Evolutionary conservation across 345 rosid species (phyloP).

Genomic region (Bruguiera parviflora): DNA sequence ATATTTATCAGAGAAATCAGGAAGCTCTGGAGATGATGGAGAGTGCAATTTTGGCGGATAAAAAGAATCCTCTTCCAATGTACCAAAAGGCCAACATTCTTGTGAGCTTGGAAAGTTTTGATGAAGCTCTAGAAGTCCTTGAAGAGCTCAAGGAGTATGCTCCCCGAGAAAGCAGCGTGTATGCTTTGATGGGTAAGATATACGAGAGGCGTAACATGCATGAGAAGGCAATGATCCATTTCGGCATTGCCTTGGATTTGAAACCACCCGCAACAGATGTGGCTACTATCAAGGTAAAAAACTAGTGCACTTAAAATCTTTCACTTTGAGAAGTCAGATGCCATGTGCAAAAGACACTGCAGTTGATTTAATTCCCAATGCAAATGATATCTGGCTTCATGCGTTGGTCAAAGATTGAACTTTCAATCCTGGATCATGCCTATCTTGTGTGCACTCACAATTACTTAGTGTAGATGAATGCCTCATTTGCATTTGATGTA

Average conservation of each 20-base stretch:
- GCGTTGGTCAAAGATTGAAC: not conserved
- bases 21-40: constrained; percentile 94
- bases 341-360: not conserved
- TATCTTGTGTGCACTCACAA: not conserved
- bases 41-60: constrained; percentile 80
- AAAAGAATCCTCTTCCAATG: constrained; percentile 95
- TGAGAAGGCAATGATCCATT: constrained; percentile 89
- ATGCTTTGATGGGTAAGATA: constrained; percentile 92
- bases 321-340: constrained; percentile 7
- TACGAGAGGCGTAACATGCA: constrained; percentile 72
- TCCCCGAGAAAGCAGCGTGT: constrained; percentile 89
- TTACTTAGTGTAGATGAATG: not conserved
- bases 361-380: not conserved
- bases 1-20: constrained; percentile 64
- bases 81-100: constrained; percentile 93
- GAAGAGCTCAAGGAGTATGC: constrained; percentile 93
- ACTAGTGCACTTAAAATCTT: not conserved
- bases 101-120: constrained; percentile 64
- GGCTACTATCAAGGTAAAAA: constrained; percentile 77
- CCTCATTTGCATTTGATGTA: not conserved
- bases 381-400: too few relatives aligned
- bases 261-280: constrained; percentile 93
- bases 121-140: constrained; percentile 85
- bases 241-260: constrained; percentile 91
- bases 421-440: not conserved